phyloP scores from a whole-genome alignment of 2,329 filamentous ascomycete genomes.

The Corniculantispora saksenae region DNA sequence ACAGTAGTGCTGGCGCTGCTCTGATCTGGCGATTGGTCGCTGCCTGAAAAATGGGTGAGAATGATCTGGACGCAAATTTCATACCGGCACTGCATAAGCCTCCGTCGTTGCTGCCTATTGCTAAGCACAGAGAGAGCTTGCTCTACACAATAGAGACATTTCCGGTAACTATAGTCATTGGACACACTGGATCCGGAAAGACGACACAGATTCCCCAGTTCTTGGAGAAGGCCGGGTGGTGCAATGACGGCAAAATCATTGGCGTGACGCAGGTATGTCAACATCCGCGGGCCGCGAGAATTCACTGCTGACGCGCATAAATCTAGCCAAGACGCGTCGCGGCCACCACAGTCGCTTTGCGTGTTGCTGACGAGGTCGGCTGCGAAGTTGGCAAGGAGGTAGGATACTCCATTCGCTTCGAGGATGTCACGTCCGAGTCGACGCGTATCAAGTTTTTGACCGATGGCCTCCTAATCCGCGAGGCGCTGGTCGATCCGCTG shows the following conservation, averaged over 20 bases:
- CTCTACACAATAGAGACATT: constrained; percentile 84
- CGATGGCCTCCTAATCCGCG: constrained; percentile 85
- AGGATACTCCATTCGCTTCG: constrained; percentile 89
- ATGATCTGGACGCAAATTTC: constrained; percentile 58
- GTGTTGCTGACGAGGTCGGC: constrained; percentile 86
- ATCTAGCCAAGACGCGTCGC: constrained; percentile 81
- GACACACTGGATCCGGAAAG: constrained; percentile 93
- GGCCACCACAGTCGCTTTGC: constrained; percentile 82
- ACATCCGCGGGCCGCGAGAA: constrained; percentile 18
- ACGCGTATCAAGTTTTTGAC: constrained; percentile 95
- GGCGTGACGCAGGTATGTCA: constrained; percentile 80
- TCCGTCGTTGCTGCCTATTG: constrained; percentile 79
- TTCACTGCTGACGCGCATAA: constrained; percentile 1
- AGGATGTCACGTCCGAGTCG: constrained; percentile 82
- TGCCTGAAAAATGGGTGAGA: constrained; percentile 50
- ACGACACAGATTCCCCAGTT: constrained; percentile 95
- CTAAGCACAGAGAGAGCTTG: constrained; percentile 75
- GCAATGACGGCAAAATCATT: constrained; percentile 76
- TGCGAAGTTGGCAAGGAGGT: constrained; percentile 87
- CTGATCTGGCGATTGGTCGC: background rate
- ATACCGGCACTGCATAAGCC: constrained; percentile 89
- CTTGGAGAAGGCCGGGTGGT: constrained; percentile 87
- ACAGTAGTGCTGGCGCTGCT: background rate
- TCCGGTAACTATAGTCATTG: constrained; percentile 84
- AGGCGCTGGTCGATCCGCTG: constrained; percentile 89